Base-by-base conservation (phyloP, 1,284 basidiomycete species). In the Melampsora larici-populina region DNA sequence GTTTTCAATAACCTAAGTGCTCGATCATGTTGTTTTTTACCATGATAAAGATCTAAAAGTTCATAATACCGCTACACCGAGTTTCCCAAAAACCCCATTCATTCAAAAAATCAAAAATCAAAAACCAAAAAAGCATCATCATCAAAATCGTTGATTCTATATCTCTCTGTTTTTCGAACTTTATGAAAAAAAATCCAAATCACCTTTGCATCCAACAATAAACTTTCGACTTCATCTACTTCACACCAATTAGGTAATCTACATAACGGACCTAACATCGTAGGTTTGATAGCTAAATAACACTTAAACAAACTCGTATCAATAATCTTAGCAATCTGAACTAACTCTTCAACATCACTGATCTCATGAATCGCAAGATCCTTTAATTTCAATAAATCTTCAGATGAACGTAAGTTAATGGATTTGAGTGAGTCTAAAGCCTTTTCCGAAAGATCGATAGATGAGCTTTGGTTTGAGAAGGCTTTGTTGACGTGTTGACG, bases 181-280 rank as follows among this genome's bases (percentile, higher is more conserved):
- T 49, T 49, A 58, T 58, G 8, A 64, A 29, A 36, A 13, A 6
- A 21, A 29, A 36, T 4, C 6, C 18, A 29, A 81, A 87, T 74
- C 79, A 93, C 94, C 88, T 92, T 90, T 43, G 91, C 88, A 48
- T 89, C 89, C 80, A 89, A 88, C 62, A 99, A 85, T 78, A 94
- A 88, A 82, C 92, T 92, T 83, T 98, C 94, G 0, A 99, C 93
- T 82, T 98, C 93, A 1, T 90, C 89, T 0, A 98, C 94, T 82
- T 98, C 94, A 84, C 95, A 98, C 93, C 94, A 99, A 84, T 98
- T 98, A 26, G 92, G 89, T 55, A 96, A 87, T 51, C 97, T 88
- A 84, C 96, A 98, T 62, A 99, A 84, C 31, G 93, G 89, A 0
- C 93, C 94, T 5, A 99, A 86, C 78, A 99, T 85, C 11, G 88